Base-by-base conservation (phyloP, 2,329 filamentous ascomycete species). In the Trichophyton equinum region DNA sequence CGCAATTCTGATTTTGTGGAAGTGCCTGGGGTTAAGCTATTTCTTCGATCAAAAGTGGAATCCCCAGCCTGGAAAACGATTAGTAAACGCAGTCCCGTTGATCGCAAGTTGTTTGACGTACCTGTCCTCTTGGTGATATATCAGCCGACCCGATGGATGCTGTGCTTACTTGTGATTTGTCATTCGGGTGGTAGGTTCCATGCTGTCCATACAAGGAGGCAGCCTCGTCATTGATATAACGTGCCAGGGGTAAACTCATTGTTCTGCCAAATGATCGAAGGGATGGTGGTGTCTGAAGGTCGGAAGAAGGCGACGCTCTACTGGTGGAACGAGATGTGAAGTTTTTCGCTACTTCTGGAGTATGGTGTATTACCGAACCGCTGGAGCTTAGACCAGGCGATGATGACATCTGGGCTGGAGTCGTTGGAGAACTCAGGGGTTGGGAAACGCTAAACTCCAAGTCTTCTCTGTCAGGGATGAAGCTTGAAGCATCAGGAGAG, bases 161-260 rank as follows among this genome's bases (percentile, higher is more conserved):
- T 47, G 65, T 65, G 27, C 61, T 63, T 18, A 62, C 59, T 5
- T 62, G 38, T 6, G 61, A 15, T 6, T 61, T 25, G 27, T 40
- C 47, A 42, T 64, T 61, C 44, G 63, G 27, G 22, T 66, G 64
- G 22, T 63, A 55, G 4, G 49, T 60, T 11, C 61, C 53, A 18
- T 66, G 66, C 38, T 62, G 60, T 22, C 67, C 67, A 57, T 69
- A 67, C 27, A 68, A 66, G 18, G 70, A 55, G n/a, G 72, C 68
- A 9, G 70, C 42, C 15, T 72, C 66, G 51, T 74, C 73, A 49
- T 74, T 73, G 55, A 75, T 75, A 46, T 74, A 75, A 2, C 73
- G 70, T 61, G 74, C 69, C 9, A 75, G 63, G 20, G 73, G 73
- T 47, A 75, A 62, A 62, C 73, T 75, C 8, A 74, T 70, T 0